Conservation (phyloP, 2,329 filamentous ascomycete genomes). For the Colletotrichum gloeosporioides region DNA sequence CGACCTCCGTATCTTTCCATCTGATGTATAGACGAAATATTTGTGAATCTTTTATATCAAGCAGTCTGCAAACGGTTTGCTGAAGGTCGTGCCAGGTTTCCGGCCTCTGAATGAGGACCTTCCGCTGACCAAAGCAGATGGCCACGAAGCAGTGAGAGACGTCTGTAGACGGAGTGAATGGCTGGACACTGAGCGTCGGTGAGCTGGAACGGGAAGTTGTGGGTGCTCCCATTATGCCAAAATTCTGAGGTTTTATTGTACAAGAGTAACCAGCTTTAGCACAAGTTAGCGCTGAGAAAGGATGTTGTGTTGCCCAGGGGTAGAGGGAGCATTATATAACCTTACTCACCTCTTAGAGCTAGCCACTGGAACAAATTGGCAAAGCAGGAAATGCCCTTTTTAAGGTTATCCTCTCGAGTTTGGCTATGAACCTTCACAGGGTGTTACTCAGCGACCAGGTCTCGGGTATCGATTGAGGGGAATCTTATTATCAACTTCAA, state of each 20-base stretch:
- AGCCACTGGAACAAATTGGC: neutral
- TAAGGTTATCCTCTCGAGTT: neutral
- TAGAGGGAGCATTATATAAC: neutral
- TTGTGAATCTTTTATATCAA: no score
- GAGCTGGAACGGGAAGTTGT: neutral
- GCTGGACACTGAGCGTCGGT: neutral
- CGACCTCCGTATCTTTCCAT: no score
- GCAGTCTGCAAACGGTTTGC: no score
- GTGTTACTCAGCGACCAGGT: neutral
- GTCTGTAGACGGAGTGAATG: no score
- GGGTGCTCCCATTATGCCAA: neutral
- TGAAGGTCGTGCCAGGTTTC: no score
- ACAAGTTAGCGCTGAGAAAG: neutral
- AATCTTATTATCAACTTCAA: neutral
- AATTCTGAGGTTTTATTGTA: neutral
- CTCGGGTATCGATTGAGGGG: fast-evolving
- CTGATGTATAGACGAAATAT: no score
- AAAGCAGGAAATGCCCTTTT: neutral
- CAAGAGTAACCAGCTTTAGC: neutral
- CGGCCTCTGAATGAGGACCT: no score
- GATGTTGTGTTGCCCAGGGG: fast-evolving
- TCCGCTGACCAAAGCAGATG: no score
- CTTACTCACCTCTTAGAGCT: neutral
- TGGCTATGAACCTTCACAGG: neutral
- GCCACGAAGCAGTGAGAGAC: no score